phyloP scores from a whole-genome alignment of 2,329 filamentous ascomycete species.

The Alternaria solani region DNA sequence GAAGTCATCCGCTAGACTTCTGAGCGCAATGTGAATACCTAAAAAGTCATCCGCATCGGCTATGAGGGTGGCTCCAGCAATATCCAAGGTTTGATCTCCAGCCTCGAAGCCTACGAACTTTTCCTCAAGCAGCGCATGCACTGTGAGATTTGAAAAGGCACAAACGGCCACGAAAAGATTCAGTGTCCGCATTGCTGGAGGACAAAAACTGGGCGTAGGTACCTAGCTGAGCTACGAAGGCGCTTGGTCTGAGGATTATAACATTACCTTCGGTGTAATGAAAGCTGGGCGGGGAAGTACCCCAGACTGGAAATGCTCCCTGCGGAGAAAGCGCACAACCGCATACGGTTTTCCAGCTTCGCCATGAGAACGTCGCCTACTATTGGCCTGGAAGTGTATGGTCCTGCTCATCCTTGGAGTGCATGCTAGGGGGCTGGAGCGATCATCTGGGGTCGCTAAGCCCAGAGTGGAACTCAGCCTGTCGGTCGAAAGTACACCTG shows the following conservation, averaged over 20 bases:
- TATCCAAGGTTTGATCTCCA: conserved; percentile 16
- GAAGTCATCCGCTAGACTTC: conserved; percentile 25
- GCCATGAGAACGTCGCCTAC: neutral
- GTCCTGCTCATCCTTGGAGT: neutral
- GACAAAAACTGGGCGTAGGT: neutral
- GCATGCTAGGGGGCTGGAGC: neutral
- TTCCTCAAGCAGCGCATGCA: conserved; percentile 25
- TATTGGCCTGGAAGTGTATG: neutral
- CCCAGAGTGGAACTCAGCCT: neutral
- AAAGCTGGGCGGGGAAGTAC: neutral
- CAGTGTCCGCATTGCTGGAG: neutral
- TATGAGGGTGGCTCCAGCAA: conserved; percentile 20
- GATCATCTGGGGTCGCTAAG: conserved; percentile 1
- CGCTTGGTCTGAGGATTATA: neutral
- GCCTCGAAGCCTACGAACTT: conserved; percentile 20
- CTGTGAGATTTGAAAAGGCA: neutral
- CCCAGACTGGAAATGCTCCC: neutral
- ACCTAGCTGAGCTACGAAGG: neutral
- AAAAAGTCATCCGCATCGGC: conserved; percentile 22
- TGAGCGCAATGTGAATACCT: conserved; percentile 25
- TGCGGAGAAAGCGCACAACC: neutral
- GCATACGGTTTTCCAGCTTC: neutral
- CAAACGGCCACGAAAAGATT: neutral
- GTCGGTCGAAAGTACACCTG: neutral
- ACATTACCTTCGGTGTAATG: neutral